Percentiles rank a stretch among this genome's conserved stretches.
Evolutionary conservation across 805 yeast genomes (phyloP).

Genomic region (Wickerhamiella australiensis): DNA sequence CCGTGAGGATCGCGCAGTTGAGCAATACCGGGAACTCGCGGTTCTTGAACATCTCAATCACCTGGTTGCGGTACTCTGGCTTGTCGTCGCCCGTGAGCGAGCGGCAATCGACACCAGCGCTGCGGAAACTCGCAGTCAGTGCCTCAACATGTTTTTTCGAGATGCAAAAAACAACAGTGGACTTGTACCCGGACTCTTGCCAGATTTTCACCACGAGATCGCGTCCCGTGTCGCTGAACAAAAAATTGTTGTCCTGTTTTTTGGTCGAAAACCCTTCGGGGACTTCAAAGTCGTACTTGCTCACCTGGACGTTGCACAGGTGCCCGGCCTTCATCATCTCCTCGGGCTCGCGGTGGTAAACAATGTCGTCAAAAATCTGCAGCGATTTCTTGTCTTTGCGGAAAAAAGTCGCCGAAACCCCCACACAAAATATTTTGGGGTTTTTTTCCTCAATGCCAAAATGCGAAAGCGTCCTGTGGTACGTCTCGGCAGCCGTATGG

Average conservation of each 20-base stretch:
- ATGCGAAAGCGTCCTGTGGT: constrained; percentile 43
- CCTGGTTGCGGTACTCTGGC: constrained; percentile 37
- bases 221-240: constrained; percentile 15
- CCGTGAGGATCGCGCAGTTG: constrained; percentile 85
- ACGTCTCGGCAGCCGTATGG: constrained; percentile 68
- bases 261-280: constrained; percentile 34
- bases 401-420: constrained; percentile 77
- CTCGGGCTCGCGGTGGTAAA: constrained; percentile 50
- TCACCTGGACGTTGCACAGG: constrained; percentile 56
- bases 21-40: constrained; percentile 62
- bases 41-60: constrained; percentile 45
- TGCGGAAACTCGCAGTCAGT: constrained; percentile 41
- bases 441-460: constrained; percentile 34
- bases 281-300: constrained; percentile 48
- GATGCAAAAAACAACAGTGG: constrained; percentile 69
- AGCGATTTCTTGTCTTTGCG: constrained; percentile 60
- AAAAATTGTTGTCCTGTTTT: constrained; percentile 33
- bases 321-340: constrained; percentile 59
- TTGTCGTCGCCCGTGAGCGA: constrained; percentile 59
- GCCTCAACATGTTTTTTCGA: constrained; percentile 53
- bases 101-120: constrained; percentile 54
- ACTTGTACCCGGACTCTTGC: constrained; percentile 38
- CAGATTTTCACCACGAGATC: constrained; percentile 44
- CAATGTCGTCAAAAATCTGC: constrained; percentile 59
- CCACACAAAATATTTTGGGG: constrained; percentile 38